These are phyloP conservation scores for Aspergillus fumigatiaffinis DNA, from an alignment of 2,329 filamentous ascomycete genomes.

Conservation along the genomic window DNA sequence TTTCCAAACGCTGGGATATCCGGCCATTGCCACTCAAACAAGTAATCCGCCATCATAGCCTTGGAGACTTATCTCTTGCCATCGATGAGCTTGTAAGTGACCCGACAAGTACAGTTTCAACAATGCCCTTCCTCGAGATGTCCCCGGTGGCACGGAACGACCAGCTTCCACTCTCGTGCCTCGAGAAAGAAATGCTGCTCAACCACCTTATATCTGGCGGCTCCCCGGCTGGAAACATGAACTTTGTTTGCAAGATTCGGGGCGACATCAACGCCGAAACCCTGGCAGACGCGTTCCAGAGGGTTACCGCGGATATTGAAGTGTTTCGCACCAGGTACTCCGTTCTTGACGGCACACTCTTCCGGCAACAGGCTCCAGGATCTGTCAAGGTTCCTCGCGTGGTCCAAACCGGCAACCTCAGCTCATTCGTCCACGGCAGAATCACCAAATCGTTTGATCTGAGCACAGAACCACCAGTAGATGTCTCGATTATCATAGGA, in stretches of 20 bases:
- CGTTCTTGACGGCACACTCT: not conserved
- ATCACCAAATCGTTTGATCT: not conserved
- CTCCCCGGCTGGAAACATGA: not conserved
- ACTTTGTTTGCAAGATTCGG: not conserved
- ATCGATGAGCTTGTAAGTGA: not conserved
- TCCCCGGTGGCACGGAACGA: not conserved
- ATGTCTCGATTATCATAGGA: not conserved
- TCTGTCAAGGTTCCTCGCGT: not conserved
- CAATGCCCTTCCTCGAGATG: not conserved
- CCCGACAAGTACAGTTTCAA: too few relatives aligned
- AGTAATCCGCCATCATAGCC: constrained; percentile 1
- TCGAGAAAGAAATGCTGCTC: not conserved
- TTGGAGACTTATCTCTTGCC: not conserved
- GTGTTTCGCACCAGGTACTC: not conserved
- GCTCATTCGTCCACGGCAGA: not conserved
- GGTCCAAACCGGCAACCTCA: not conserved
- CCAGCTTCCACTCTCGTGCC: not conserved
- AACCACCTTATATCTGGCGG: not conserved
- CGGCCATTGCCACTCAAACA: not conserved
- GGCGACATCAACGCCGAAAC: not conserved
- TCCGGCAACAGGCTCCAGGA: not conserved
- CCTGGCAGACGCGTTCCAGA: not conserved
- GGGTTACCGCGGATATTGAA: not conserved
- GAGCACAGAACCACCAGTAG: not conserved
- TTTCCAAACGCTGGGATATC: not conserved